Conservation (phyloP, 2,329 filamentous ascomycete genomes). For the Xylaria sp. region DNA sequence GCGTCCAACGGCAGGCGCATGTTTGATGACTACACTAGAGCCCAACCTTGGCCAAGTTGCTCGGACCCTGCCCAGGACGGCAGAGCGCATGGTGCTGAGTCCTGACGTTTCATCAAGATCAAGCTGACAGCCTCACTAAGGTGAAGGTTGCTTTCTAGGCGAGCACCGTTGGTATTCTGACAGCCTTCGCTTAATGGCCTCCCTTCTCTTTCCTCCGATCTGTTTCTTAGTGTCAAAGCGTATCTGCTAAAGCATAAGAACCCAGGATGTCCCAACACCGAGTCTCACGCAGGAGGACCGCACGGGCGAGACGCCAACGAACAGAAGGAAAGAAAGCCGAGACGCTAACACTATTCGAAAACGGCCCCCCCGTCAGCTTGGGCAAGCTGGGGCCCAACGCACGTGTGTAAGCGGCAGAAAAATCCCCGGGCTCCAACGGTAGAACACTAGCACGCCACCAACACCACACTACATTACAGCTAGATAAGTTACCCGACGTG, state of each 20-base stretch:
- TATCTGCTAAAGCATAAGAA: background rate
- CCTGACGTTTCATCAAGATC: slow-evolving; percentile 45
- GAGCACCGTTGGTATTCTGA: background rate
- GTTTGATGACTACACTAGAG: background rate
- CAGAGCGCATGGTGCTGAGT: slow-evolving; percentile 45
- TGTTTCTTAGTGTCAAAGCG: background rate
- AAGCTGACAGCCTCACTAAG: slow-evolving; percentile 29
- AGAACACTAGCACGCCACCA: background rate
- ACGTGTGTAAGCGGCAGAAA: background rate
- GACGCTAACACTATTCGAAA: background rate
- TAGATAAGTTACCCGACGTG: too few species aligned
- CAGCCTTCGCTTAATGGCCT: too few species aligned
- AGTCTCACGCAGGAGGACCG: slow-evolving; percentile 15
- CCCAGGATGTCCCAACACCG: slow-evolving; percentile 23
- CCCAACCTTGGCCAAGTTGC: slow-evolving; percentile 38
- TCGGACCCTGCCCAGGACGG: slow-evolving; percentile 41
- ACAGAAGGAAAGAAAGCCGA: background rate
- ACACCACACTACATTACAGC: too few species aligned
- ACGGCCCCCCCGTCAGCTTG: too few species aligned
- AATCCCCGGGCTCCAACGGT: background rate
- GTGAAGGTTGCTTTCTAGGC: slow-evolving; percentile 38
- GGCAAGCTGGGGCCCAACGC: too few species aligned
- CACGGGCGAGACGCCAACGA: background rate
- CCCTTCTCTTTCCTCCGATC: too few species aligned
- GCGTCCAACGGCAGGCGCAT: slow-evolving; percentile 3